phyloP scores from a whole-genome alignment of 1,284 basidiomycete genomes.

The Anthracocystis panici-leucophaei region DNA sequence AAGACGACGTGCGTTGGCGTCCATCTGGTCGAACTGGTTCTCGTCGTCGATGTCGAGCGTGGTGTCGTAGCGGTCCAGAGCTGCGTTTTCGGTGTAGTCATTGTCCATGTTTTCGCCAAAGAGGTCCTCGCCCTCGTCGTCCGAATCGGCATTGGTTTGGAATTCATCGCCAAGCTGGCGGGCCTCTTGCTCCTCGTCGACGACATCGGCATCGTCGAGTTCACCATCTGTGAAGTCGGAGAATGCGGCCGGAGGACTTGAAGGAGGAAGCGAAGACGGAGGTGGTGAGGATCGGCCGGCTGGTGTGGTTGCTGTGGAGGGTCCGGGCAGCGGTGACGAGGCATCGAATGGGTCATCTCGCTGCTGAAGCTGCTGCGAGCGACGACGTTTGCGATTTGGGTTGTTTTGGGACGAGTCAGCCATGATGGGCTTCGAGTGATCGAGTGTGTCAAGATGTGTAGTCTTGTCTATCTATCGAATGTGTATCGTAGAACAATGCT shows the following conservation, averaged over 20 bases:
- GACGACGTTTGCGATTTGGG: slow-evolving; percentile 54
- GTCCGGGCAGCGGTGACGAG: slow-evolving; percentile 43
- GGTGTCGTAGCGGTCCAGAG: slow-evolving; percentile 88
- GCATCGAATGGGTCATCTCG: slow-evolving; percentile 51
- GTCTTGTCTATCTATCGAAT: background rate
- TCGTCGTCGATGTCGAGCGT: slow-evolving; percentile 85
- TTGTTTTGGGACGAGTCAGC: slow-evolving; percentile 37
- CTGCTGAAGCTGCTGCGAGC: slow-evolving; percentile 46
- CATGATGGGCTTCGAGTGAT: slow-evolving; percentile 13
- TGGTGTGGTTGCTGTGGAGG: slow-evolving; percentile 48
- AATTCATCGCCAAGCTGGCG: slow-evolving; percentile 70
- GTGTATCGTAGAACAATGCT: background rate
- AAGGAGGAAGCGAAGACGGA: slow-evolving; percentile 64
- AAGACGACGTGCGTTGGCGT: slow-evolving; percentile 80
- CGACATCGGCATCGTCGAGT: slow-evolving; percentile 46
- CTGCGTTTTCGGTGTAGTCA: slow-evolving; percentile 86
- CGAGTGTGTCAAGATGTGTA: background rate
- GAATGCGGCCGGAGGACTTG: slow-evolving; percentile 62
- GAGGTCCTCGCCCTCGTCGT: slow-evolving; percentile 87
- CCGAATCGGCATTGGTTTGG: slow-evolving; percentile 77
- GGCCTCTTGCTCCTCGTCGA: slow-evolving; percentile 66
- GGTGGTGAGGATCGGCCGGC: slow-evolving; percentile 57
- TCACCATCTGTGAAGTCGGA: slow-evolving; percentile 65
- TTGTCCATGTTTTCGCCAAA: slow-evolving; percentile 83
- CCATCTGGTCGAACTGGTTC: slow-evolving; percentile 78